Percentiles rank a stretch among this genome's conserved stretches.
These are phyloP conservation scores for Penicillium angulare DNA, from an alignment of 495 filamentous ascomycete species.

Conservation along the genomic window DNA sequence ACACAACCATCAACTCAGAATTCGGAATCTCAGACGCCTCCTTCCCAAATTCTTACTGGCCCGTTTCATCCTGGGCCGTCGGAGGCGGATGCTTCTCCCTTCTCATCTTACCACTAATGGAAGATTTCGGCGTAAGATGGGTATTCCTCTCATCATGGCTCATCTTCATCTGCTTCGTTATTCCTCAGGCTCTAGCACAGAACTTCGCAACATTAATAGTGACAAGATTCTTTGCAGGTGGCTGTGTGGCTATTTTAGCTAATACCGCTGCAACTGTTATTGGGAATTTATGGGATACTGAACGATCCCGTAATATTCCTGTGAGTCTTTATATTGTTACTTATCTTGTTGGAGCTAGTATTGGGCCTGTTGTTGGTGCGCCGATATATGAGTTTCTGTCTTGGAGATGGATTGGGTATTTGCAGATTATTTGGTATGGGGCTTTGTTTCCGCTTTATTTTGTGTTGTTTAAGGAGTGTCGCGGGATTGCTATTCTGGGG, in stretches of 20 bases:
- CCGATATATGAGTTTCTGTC: slow-evolving; percentile 36
- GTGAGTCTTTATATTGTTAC: slow-evolving; percentile 45
- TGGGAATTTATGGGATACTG: slow-evolving; percentile 47
- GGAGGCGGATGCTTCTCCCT: slow-evolving; percentile 48
- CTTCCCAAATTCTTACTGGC: slow-evolving; percentile 55
- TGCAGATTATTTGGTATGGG: slow-evolving; percentile 47
- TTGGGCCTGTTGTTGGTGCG: slow-evolving; percentile 49
- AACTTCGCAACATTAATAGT: slow-evolving; percentile 52
- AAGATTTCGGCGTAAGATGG: slow-evolving; percentile 47
- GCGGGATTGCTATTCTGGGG: slow-evolving; percentile 39
- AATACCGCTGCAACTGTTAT: slow-evolving; percentile 47
- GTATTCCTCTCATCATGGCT: slow-evolving; percentile 47
- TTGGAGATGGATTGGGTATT: slow-evolving; percentile 52
- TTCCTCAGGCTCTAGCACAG: slow-evolving; percentile 48
- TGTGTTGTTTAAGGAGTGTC: slow-evolving; percentile 42
- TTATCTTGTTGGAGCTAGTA: slow-evolving; percentile 41
- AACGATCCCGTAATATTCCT: slow-evolving; percentile 39
- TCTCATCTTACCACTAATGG: slow-evolving; percentile 51
- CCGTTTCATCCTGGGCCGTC: slow-evolving; percentile 47
- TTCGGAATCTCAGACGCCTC: slow-evolving; percentile 44
- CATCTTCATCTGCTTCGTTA: slow-evolving; percentile 42
- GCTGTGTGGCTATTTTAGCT: slow-evolving; percentile 42
- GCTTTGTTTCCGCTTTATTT: slow-evolving; percentile 37
- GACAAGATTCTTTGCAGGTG: slow-evolving; percentile 48
- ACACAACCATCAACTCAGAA: slow-evolving; percentile 32